Evolutionary conservation across 257 asterid genomes (phyloP).

Genomic region (Nicotiana noctiflora): DNA sequence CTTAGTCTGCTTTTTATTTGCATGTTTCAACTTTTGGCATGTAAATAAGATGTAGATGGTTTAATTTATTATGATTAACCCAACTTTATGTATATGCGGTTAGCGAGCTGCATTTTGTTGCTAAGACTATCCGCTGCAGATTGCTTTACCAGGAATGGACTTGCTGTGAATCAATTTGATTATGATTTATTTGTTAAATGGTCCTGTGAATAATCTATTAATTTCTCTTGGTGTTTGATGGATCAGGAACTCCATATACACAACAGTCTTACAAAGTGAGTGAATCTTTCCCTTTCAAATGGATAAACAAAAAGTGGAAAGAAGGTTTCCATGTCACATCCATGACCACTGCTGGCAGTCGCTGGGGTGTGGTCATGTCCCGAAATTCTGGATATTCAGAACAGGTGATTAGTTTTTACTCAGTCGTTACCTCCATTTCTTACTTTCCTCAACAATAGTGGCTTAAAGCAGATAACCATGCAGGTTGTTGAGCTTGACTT

Average conservation of each 20-base stretch:
- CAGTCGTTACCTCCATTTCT: background rate
- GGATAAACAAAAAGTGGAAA: too few relatives aligned
- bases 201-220: background rate
- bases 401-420: conserved; percentile 44
- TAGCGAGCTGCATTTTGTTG: background rate
- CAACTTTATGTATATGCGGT: background rate
- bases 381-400: conserved; percentile 87
- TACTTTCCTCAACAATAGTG: background rate
- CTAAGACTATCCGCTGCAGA: background rate
- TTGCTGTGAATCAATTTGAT: background rate
- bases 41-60: background rate
- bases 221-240: background rate
- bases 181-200: background rate
- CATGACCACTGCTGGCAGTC: conserved; percentile 98
- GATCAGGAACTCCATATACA: conserved; percentile 83
- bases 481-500: conserved; percentile 97
- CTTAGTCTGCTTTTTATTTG: background rate
- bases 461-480: background rate
- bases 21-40: background rate
- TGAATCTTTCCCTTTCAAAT: too few relatives aligned
- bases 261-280: too few relatives aligned
- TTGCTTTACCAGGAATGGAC: background rate
- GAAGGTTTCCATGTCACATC: conserved; percentile 99
- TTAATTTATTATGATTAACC: background rate
- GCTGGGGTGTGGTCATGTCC: conserved; percentile 99